phyloP scores from a whole-genome alignment of 345 rosid genomes.

The Mangifera indica region DNA sequence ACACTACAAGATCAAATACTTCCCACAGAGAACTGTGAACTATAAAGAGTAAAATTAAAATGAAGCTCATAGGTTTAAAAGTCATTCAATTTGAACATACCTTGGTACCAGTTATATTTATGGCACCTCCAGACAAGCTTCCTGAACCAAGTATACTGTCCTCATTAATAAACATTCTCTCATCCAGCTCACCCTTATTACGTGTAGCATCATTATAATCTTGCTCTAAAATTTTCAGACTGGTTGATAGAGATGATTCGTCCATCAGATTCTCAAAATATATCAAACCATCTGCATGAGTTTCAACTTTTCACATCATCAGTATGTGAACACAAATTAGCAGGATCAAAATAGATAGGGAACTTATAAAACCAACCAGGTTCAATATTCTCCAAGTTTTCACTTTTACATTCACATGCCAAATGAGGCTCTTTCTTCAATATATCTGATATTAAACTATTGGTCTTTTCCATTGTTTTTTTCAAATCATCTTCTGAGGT shows the following conservation, averaged over 20 bases:
- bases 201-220: conserved; percentile 67
- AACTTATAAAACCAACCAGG: conserved; percentile 41
- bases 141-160: conserved; percentile 79
- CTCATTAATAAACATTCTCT: conserved; percentile 81
- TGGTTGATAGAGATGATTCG: conserved; percentile 60
- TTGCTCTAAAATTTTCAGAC: conserved; percentile 64
- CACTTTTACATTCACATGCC: conserved; percentile 62
- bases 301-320: conserved; percentile 20
- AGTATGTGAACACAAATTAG: conserved; percentile 8
- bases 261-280: conserved; percentile 87
- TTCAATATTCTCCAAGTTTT: conserved; percentile 61
- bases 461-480: conserved; percentile 64
- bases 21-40: background rate
- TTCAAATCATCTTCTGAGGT: conserved; percentile 83
- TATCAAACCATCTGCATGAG: conserved; percentile 73
- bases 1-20: conserved; percentile 1
- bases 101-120: conserved; percentile 58
- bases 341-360: background rate
- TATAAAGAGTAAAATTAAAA: background rate
- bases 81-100: conserved; percentile 30
- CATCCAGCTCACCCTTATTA: conserved; percentile 73
- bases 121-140: conserved; percentile 62
- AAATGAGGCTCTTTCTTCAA: conserved; percentile 56
- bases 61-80: background rate
- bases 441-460: conserved; percentile 57